These are phyloP conservation scores for Flaveria robusta DNA, from an alignment of 129 eudicot species.

Conservation along the genomic window DNA sequence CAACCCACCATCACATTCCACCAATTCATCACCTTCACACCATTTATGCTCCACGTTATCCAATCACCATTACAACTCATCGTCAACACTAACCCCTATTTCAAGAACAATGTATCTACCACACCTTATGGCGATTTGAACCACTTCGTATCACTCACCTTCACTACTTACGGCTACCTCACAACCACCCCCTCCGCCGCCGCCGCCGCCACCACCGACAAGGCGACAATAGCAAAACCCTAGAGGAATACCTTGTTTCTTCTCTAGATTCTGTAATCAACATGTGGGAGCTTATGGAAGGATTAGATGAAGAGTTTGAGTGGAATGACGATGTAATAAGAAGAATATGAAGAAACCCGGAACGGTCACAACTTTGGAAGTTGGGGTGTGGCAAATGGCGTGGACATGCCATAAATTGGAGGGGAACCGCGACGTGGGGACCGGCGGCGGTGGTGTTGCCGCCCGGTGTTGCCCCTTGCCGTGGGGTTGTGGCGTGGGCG, in stretches of 20 bases:
- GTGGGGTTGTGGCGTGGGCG: no score
- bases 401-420: no score
- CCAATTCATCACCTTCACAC: conserved; percentile 49
- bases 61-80: conserved; percentile 39
- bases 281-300: conserved; percentile 98
- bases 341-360: no score
- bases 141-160: conserved; percentile 88
- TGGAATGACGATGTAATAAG: no score
- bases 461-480: no score
- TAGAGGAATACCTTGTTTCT: conserved; percentile 36
- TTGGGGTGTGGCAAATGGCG: no score
- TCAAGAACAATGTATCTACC: conserved; percentile 68
- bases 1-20: conserved; percentile 44
- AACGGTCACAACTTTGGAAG: no score
- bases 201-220: no score
- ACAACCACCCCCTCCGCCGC: conserved; percentile 23
- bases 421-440: no score
- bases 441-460: no score
- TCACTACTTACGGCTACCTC: conserved; percentile 88
- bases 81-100: conserved; percentile 57
- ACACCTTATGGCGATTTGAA: conserved; percentile 81
- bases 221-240: conserved; percentile 23
- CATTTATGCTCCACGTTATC: conserved; percentile 41
- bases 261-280: conserved; percentile 89
- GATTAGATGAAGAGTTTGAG: conserved; percentile 66